These are phyloP conservation scores for Sphaerulina musiva DNA, from an alignment of 2,329 filamentous ascomycete genomes.

Conservation along the genomic window DNA sequence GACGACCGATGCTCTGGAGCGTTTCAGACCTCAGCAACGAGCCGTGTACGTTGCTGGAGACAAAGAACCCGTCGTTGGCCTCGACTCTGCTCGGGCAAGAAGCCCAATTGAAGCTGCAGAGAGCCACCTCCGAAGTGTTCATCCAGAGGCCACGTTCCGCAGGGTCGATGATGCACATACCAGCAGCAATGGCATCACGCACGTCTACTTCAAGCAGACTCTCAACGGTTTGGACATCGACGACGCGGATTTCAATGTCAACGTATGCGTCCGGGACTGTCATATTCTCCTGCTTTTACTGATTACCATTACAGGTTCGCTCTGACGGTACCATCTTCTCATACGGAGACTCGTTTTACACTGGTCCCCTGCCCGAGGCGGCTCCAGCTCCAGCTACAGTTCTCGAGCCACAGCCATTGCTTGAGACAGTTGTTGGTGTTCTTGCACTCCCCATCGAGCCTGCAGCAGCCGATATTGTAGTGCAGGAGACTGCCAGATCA, in stretches of 20 bases:
- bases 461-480: slow-evolving; percentile 34
- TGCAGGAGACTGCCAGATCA: slow-evolving; percentile 26
- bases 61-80: neutral
- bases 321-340: slow-evolving; percentile 52
- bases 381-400: slow-evolving; percentile 37
- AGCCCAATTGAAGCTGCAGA: slow-evolving; percentile 32
- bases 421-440: slow-evolving; percentile 37
- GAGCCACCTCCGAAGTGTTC: slow-evolving; percentile 31
- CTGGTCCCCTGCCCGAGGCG: slow-evolving; percentile 40
- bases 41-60: slow-evolving; percentile 15
- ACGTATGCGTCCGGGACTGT: slow-evolving; percentile 40
- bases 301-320: slow-evolving; percentile 37
- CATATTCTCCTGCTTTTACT: neutral
- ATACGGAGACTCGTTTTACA: slow-evolving; percentile 48
- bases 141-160: slow-evolving; percentile 43
- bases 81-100: slow-evolving; percentile 3
- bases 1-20: slow-evolving; percentile 4
- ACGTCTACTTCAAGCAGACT: slow-evolving; percentile 56
- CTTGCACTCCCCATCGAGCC: slow-evolving; percentile 41
- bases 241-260: slow-evolving; percentile 56
- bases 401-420: slow-evolving; percentile 41
- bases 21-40: slow-evolving; percentile 15
- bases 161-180: slow-evolving; percentile 50
- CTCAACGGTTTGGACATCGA: slow-evolving; percentile 54
- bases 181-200: slow-evolving; percentile 50